Evolutionary conservation across 202 grass and related monocot genomes (phyloP).

Genomic region (Musa balbisiana): DNA sequence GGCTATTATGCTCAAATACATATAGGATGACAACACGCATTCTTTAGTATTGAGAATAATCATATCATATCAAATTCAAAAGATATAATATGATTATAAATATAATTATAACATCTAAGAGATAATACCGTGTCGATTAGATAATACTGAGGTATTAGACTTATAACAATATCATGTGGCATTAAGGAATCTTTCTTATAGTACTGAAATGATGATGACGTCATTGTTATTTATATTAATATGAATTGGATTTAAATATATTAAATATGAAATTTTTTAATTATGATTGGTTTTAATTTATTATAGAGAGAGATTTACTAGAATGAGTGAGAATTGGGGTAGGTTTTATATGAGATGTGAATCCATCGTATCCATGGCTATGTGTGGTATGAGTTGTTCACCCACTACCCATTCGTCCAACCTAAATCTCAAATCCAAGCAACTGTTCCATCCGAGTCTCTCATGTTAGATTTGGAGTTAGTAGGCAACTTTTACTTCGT

Average conservation of each 20-base stretch:
- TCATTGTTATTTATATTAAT: background rate
- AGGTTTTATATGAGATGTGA: too few species aligned
- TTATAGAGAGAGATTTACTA: too few species aligned
- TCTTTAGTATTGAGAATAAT: too few species aligned
- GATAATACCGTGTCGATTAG: fast-evolving
- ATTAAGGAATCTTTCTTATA: too few species aligned
- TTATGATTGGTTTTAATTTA: background rate
- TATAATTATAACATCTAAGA: background rate
- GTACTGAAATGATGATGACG: too few species aligned
- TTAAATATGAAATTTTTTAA: background rate
- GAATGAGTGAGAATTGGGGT: too few species aligned
- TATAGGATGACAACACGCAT: too few species aligned
- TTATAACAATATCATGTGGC: background rate
- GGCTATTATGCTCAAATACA: too few species aligned
- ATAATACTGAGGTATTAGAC: background rate
- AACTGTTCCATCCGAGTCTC: constrained; percentile 37
- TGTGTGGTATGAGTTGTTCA: constrained; percentile 34
- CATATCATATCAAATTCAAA: too few species aligned
- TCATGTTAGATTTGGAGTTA: constrained; percentile 39
- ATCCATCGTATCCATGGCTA: background rate
- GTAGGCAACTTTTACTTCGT: constrained; percentile 30
- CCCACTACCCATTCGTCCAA: constrained; percentile 37
- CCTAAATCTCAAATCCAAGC: constrained; percentile 30
- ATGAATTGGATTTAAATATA: background rate
- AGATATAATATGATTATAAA: background rate